These are phyloP conservation scores for Sporobolomyces roseus DNA, from an alignment of 768 basidiomycete genomes.

Conservation along the genomic window DNA sequence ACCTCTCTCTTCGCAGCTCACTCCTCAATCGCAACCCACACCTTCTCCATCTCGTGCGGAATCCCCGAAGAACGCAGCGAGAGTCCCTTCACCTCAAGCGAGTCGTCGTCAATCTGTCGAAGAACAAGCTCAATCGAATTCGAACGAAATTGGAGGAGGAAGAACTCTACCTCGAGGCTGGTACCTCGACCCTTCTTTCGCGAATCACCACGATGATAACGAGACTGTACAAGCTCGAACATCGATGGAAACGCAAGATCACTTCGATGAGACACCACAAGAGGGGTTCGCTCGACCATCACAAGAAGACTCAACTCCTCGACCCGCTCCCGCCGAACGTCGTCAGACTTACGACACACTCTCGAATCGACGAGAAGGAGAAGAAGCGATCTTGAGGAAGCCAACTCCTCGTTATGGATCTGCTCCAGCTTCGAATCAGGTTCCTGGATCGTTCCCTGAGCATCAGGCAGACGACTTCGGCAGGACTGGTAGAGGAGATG, in stretches of 20 bases:
- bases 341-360: too few species aligned
- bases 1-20: too few species aligned
- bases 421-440: too few species aligned
- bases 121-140: too few species aligned
- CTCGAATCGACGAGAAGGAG: not conserved
- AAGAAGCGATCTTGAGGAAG: not conserved
- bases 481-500: not conserved
- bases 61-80: not conserved
- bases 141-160: not conserved
- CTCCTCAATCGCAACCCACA: too few species aligned
- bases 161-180: constrained; percentile 4
- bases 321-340: too few species aligned
- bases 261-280: not conserved
- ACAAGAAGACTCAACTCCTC: too few species aligned
- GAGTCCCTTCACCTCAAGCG: too few species aligned
- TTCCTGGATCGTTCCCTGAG: too few species aligned
- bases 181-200: constrained; percentile 9
- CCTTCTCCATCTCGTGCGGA: not conserved
- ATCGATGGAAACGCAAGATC: not conserved
- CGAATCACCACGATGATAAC: not conserved
- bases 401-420: constrained; percentile 10
- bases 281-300: too few species aligned
- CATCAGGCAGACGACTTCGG: too few species aligned
- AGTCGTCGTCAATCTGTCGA: too few species aligned
- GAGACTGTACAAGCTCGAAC: not conserved